phyloP scores from a whole-genome alignment of 2,329 filamentous ascomycete species.

The Phyllosticta citribraziliensis region DNA sequence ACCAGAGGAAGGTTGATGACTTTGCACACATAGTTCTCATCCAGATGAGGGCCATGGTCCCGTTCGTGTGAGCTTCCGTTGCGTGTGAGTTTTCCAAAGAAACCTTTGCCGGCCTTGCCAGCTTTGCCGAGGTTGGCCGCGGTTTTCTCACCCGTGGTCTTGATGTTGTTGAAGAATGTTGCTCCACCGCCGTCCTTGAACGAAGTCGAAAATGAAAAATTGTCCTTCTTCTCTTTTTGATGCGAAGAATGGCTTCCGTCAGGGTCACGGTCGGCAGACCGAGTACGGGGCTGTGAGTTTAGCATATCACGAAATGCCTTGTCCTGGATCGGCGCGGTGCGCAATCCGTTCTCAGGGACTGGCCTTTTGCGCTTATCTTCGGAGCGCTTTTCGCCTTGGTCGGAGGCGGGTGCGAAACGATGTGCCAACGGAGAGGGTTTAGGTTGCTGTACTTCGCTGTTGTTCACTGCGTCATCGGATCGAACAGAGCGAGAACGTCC shows the following conservation, averaged over 20 bases:
- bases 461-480: constrained; percentile 26
- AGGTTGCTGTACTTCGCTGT: not conserved
- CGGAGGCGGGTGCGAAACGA: constrained; percentile 12
- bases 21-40: constrained; percentile 74
- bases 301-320: constrained; percentile 60
- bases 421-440: constrained; percentile 6
- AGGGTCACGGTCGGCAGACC: constrained; percentile 57
- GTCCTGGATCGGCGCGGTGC: constrained; percentile 57
- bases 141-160: constrained; percentile 61
- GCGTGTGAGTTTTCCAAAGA: constrained; percentile 69
- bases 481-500: constrained; percentile 35
- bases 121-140: constrained; percentile 50
- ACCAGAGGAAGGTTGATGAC: constrained; percentile 79
- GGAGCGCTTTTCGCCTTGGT: constrained; percentile 21
- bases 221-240: constrained; percentile 19
- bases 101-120: constrained; percentile 63
- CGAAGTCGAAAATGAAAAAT: constrained; percentile 35
- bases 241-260: constrained; percentile 22
- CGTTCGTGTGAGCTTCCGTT: constrained; percentile 62
- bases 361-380: constrained; percentile 17
- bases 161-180: constrained; percentile 63
- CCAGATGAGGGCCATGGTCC: constrained; percentile 47
- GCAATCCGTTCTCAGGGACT: constrained; percentile 37
- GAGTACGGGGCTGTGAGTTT: constrained; percentile 49
- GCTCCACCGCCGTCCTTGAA: constrained; percentile 51